phyloP scores from a whole-genome alignment of 495 filamentous ascomycete species.

The Penicillium pulvis region DNA sequence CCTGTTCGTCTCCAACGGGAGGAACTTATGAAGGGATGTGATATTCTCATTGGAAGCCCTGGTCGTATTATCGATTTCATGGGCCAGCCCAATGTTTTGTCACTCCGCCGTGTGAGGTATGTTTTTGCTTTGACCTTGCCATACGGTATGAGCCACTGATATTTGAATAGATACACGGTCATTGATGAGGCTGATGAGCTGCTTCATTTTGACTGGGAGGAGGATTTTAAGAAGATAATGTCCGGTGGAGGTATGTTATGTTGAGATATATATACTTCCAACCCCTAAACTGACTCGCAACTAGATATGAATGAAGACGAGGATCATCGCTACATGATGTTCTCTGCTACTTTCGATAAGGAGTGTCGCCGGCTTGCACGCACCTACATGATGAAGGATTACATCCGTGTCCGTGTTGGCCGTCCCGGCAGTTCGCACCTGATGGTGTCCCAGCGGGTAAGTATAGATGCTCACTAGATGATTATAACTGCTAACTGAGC shows the following conservation, averaged over 20 bases:
- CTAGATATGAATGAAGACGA: constrained; percentile 73
- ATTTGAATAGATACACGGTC: constrained; percentile 64
- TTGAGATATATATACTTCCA: constrained; percentile 1
- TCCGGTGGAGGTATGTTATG: constrained; percentile 67
- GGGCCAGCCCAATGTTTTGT: constrained; percentile 63
- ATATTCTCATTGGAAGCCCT: constrained; percentile 84
- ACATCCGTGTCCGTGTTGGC: constrained; percentile 80
- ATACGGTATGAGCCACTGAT: constrained; percentile 6
- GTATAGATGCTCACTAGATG: constrained; percentile 5
- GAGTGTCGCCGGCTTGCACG: constrained; percentile 72
- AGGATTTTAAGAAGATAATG: constrained; percentile 70
- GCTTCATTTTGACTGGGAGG: constrained; percentile 73
- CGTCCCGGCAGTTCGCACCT: constrained; percentile 76
- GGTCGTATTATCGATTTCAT: constrained; percentile 87
- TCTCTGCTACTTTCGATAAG: constrained; percentile 90
- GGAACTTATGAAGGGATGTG: constrained; percentile 81
- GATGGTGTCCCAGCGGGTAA: constrained; percentile 73
- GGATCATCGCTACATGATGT: constrained; percentile 85
- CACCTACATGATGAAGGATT: constrained; percentile 67
- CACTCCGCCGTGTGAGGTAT: constrained; percentile 74
- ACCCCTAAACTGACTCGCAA: constrained; percentile 19
- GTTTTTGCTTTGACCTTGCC: constrained; percentile 2
- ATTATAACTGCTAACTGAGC: not conserved
- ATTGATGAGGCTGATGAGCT: constrained; percentile 97
- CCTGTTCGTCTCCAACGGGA: constrained; percentile 63